Conservation (phyloP, 129 eudicot species). For the Arctium lappa region DNA sequence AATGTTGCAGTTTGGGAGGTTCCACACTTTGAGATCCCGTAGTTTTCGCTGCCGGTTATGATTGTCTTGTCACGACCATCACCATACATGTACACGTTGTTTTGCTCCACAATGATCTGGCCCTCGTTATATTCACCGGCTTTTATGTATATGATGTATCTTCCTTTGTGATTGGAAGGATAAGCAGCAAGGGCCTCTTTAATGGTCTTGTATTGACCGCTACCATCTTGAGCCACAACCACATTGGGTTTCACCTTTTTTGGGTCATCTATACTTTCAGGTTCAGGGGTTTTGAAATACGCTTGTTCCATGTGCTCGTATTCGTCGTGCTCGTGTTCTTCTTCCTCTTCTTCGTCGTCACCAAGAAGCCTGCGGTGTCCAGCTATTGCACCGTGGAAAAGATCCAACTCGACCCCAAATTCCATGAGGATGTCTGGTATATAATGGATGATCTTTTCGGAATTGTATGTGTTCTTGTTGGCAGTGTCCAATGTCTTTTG, state of each 20-base stretch:
- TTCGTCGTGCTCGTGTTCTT: background rate
- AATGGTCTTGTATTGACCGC: conserved; percentile 55
- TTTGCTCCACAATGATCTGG: conserved; percentile 31
- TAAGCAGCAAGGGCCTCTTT: conserved; percentile 46
- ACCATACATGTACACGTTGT: conserved; percentile 53
- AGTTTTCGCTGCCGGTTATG: conserved; percentile 36
- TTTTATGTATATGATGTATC: conserved; percentile 47
- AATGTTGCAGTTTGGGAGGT: conserved; percentile 37
- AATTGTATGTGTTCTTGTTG: conserved; percentile 52
- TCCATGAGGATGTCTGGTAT: conserved; percentile 30
- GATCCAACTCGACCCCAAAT: conserved; percentile 23
- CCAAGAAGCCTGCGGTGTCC: conserved; percentile 44
- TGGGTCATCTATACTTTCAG: background rate
- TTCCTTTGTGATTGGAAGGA: conserved; percentile 39
- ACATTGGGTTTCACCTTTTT: conserved; percentile 35
- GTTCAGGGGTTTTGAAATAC: conserved; percentile 25
- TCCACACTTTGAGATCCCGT: background rate
- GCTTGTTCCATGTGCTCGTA: conserved; percentile 11
- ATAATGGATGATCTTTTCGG: conserved; percentile 40
- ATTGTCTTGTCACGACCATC: conserved; percentile 54
- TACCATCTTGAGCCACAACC: conserved; percentile 64
- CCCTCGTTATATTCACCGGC: conserved; percentile 48
- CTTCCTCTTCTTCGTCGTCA: background rate
- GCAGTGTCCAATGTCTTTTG: conserved; percentile 29
- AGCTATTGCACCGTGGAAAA: background rate